Evolutionary conservation across 2,329 filamentous ascomycete species (phyloP), one percentile per base, ranked within the genome.

Genomic region (Dactylonectria macrodidyma): DNA sequence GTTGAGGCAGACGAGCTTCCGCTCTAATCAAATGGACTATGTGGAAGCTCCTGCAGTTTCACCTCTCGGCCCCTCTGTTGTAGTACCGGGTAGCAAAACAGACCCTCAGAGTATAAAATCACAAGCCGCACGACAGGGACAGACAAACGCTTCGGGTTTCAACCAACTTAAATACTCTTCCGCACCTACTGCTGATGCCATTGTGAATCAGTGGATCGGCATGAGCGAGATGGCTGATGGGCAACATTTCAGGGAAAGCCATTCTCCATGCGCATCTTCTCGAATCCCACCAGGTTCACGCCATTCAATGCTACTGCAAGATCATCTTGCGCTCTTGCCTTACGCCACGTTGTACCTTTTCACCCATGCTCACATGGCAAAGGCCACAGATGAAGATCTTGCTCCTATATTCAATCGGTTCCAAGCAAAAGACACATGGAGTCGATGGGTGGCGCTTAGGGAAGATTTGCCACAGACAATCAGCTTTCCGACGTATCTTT

Each of bases 271-370:
- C 36, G 14, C 36, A 5, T 41, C 36, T 41, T 14, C 34, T 2
- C 46, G 14, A 3, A n/a, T n/a, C 3, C 10, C 52, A 2, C 59
- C 65, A 2, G 11, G 33, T 16, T 24, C 48, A 9, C 9, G 54
- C 2, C 36, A 19, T 7, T 62, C 65, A 8, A 34, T 47, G 19
- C 34, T 62, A 16, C 38, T 67, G 34, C 16, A 63, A 33, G 46
- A 54, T 14, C 47, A 54, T 46, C 44, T 50, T 12, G 59, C 65
- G 1, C 36, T 67, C n/a, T 36, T 67, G 2, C 26, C 38, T 11
- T 67, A 67, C 48, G 65, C 59, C n/a, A 63, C 59, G 2, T 65
- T 52, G 19, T 22, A 41, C 16, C 7, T 69, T 19, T 66, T 62
- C 34, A 14, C n/a, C 5, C 69, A 69, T 14, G 62, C 59, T 5